Percentiles rank a stretch among this genome's conserved stretches.
phyloP scores from a whole-genome alignment of 2,329 filamentous ascomycete species.

The Thielaviopsis ethacetica region DNA sequence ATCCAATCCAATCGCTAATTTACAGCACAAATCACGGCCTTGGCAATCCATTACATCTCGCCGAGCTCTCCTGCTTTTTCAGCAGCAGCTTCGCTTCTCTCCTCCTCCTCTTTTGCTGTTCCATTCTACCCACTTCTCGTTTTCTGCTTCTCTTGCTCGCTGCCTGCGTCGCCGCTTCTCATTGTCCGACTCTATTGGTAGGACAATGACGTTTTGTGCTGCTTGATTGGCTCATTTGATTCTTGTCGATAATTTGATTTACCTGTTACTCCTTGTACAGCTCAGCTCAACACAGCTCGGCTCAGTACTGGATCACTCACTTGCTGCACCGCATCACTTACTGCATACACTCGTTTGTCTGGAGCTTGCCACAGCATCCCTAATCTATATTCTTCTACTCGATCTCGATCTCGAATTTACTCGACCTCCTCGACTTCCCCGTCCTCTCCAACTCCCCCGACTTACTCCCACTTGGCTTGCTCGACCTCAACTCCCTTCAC shows the following conservation, averaged over 20 bases:
- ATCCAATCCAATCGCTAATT: background rate
- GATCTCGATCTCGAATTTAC: background rate
- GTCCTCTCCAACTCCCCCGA: too few relatives aligned
- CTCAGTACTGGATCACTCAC: background rate
- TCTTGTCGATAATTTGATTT: background rate
- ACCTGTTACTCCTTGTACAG: background rate
- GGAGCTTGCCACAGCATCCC: background rate
- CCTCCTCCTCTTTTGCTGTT: too few relatives aligned
- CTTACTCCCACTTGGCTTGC: too few relatives aligned
- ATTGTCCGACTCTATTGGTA: background rate
- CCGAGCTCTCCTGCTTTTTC: background rate
- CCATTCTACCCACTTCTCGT: too few relatives aligned
- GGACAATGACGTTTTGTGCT: constrained; percentile 9
- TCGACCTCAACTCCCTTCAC: background rate
- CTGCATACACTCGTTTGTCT: background rate
- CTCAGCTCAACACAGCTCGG: too few relatives aligned
- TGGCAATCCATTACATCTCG: background rate
- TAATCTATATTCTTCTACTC: background rate
- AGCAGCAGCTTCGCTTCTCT: too few relatives aligned
- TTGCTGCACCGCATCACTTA: background rate
- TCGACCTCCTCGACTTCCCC: background rate
- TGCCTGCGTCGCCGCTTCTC: background rate
- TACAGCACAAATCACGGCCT: too few relatives aligned
- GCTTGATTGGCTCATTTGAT: background rate
- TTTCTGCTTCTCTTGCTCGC: background rate